Evolutionary conservation across 2,329 filamentous ascomycete species (phyloP), one percentile per base, ranked within the genome.

Genomic region (Trichoderma brevicompactum): DNA sequence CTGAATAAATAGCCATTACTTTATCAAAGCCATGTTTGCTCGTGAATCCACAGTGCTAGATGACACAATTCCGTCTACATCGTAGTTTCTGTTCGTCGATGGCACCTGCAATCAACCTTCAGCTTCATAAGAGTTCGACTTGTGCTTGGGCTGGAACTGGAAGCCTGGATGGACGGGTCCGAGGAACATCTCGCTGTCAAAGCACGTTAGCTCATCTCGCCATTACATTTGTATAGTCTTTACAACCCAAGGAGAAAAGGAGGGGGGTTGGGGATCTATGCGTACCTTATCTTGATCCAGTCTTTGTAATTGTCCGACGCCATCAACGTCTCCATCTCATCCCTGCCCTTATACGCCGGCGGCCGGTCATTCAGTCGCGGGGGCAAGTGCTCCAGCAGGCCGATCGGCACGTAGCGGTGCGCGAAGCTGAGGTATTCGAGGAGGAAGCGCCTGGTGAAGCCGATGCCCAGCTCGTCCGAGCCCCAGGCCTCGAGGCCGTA

Each of bases 211-310:
- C 38, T 10, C n/a, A 43, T 58, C 8, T 48, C 50, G 7, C 13
- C 12, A 36, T 28, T 1, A 7, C n/a, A 38, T 23, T 10, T 15
- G n/a, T n/a, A 10, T 50, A 19, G 12, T 28, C 23, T 12, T 46
- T n/a, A n/a, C 41, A 53, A 49, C 15, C 5, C n/a, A 41, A 36
- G 6, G 13, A 52, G 2, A 46, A 19, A 53, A 36, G 8, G 1
- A 7, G 15, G 8, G 23, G 8, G 7, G 3, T n/a, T n/a, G 15
- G 8, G 17, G 41, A 50, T 12, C 7, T 41, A 12, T 62, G 83
- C 87, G 77, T 85, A 95, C 93, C 89, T 96, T 73, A 99, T 96
- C 82, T 97, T 98, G 77, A 99, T 93, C 95, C 95, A 99, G 78
- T 99, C 95, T 80, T 90, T 91, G 80, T 96, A 97, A 78, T 98